Base-by-base conservation (phyloP, 306 rosid species). In the Rubus parviflorus region DNA sequence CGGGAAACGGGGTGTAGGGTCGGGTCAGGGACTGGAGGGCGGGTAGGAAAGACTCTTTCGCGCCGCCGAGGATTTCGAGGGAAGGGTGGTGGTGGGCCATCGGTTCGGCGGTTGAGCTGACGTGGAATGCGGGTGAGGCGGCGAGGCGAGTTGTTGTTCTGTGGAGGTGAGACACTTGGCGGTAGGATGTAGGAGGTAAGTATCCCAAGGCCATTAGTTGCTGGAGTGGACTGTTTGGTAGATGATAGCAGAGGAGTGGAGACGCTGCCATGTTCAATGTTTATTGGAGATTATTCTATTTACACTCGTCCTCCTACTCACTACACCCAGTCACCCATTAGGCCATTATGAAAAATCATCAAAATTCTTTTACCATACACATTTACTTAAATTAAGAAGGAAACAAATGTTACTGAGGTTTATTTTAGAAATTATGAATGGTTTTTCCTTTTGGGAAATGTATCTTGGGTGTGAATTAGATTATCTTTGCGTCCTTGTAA, bases 51-150 rank as follows among this genome's bases (percentile, higher is more conserved):
- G 86, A 78, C 49, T 86, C 82, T 7, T 56, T 77, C 14, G 82
- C 96, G 12, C 89, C 94, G 13, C 96, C 98, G 47, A 85, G 23
- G 63, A 92, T 68, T 83, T 89, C 95, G 43, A 89, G 80, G 11
- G 97, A 90, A 0, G 88, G 84, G 40, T 93, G 97, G 45, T 60
- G 75, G 73, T 47, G 45, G 61, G 64, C 58, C 88, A 88, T 87
- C 9, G 78, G 0, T 2, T 7, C 58, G 83, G 80, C 79, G 58
- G 78, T 3, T 58, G 51, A 40, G 86, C 3, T 77, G 84, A 30
- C 74, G 76, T 64, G 80, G 72, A 71, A 30, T 30, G 35, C 35
- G 1, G 35, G 35, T 1, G 35, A 9, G 30, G 9, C 30, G 63
- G 73, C 3, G 53, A 30, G 20, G 13, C 53, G 25, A 6, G 45